phyloP scores from a whole-genome alignment of 352 stramenopile genomes.

The Globisporangium nodosum region DNA sequence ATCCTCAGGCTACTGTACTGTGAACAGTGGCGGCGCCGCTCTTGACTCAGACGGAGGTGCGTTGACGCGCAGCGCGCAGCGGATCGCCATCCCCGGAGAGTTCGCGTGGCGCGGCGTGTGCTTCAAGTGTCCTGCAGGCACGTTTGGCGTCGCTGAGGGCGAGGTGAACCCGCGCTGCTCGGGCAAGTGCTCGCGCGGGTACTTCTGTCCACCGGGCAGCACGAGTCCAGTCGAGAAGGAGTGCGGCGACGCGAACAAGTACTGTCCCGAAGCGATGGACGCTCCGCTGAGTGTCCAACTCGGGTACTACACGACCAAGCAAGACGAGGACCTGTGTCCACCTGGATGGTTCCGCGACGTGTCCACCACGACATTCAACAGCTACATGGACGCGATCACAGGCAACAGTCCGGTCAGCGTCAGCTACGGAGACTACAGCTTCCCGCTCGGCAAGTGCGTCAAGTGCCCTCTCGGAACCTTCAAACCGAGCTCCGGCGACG shows the following conservation, averaged over 20 bases:
- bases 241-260: slow-evolving; percentile 41
- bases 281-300: slow-evolving; percentile 18
- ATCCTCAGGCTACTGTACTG: slow-evolving; percentile 28
- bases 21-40: slow-evolving; percentile 2
- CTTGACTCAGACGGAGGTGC: background rate
- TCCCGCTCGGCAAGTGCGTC: slow-evolving; percentile 48
- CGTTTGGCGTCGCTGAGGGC: slow-evolving; percentile 36
- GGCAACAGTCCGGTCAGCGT: slow-evolving; percentile 39
- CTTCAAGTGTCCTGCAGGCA: slow-evolving; percentile 56
- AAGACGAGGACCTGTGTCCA: slow-evolving; percentile 23
- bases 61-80: slow-evolving; percentile 23
- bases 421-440: slow-evolving; percentile 52
- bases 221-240: slow-evolving; percentile 31
- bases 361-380: slow-evolving; percentile 16
- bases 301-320: slow-evolving; percentile 50
- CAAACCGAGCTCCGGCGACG: slow-evolving; percentile 49
- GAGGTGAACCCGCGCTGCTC: slow-evolving; percentile 45
- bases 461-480: slow-evolving; percentile 66
- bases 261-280: slow-evolving; percentile 34
- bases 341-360: slow-evolving; percentile 29
- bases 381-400: slow-evolving; percentile 39
- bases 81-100: slow-evolving; percentile 32
- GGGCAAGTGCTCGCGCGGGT: slow-evolving; percentile 54
- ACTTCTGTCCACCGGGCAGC: slow-evolving; percentile 59
- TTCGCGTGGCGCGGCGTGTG: slow-evolving; percentile 57